Base-by-base conservation (phyloP, 2,329 filamentous ascomycete genomes). In the Penicillium italicum region DNA sequence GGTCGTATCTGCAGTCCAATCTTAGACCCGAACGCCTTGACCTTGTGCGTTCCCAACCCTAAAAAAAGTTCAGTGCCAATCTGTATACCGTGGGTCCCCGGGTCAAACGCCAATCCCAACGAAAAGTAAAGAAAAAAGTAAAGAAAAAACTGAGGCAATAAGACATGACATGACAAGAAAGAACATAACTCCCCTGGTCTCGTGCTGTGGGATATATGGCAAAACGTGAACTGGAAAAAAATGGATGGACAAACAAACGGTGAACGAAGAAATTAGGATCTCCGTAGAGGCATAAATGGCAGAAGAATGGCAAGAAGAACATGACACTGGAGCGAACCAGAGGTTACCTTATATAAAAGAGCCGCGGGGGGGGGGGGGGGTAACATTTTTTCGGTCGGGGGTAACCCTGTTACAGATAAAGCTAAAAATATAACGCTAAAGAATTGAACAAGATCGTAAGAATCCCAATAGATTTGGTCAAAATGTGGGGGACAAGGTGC, bases 171-270 rank as follows among this genome's bases (percentile, higher is more conserved):
- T 49, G 43, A 38, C 42, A 33, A 59, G 42, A 51, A 48, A 44
- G 22, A 28, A 34, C 30, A 33, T 37, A 61, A 59, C 55, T 62
- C 59, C 65, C 45, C 53, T 68, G 68, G 55, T 57, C 61, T 58
- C 37, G 54, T 64, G 54, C 54, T 52, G 51, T 59, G 43, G 61
- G 62, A 67, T 68, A 66, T 68, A 63, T 61, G 54, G 59, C 51
- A 54, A 50, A 53, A 22, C 31, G 42, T 37, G 22, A 50, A 52
- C 50, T 28, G 28, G 43, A 42, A 55, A 48, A 48, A 48, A 56
- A 59, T 36, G 41, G 36, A 58, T 46, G 34, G 53, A 53, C 45
- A 45, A 57, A 59, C 45, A 45, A 57, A 58, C 46, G 50, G 50
- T 50, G 30, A 50, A 56, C 31, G 41, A 44, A 33, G 43, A 51